Evolutionary conservation across 805 yeast species (phyloP).

Genomic region (Metschnikowia cubensis): DNA sequence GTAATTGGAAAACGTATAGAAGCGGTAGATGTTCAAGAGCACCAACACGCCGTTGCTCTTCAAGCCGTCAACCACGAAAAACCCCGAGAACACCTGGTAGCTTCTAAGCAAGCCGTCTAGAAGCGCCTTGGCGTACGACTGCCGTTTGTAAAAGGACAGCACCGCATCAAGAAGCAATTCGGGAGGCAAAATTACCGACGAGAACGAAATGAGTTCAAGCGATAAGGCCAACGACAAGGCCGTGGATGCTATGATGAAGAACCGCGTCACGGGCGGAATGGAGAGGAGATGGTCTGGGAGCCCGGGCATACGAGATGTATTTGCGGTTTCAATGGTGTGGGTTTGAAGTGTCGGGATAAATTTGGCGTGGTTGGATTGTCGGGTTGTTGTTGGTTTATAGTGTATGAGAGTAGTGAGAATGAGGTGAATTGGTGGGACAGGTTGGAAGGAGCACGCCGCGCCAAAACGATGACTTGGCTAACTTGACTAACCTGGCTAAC

Average conservation of each 20-base stretch:
- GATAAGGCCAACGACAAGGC: slow-evolving; percentile 37
- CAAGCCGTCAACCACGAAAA: slow-evolving; percentile 41
- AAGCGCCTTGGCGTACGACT: background rate
- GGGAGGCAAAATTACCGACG: slow-evolving; percentile 9
- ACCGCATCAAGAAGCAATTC: slow-evolving; percentile 5
- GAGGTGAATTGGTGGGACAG: no score
- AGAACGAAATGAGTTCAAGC: slow-evolving; percentile 17
- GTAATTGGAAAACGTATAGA: slow-evolving; percentile 54
- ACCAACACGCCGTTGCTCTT: slow-evolving; percentile 24
- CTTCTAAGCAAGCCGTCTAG: slow-evolving; percentile 27
- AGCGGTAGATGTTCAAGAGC: slow-evolving; percentile 49
- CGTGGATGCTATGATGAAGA: slow-evolving; percentile 47
- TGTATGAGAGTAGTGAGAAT: no score
- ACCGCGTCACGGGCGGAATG: slow-evolving; percentile 63
- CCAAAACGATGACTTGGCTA: background rate
- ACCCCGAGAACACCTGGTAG: slow-evolving; percentile 48
- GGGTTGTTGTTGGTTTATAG: no score
- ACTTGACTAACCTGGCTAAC: no score
- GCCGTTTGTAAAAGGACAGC: slow-evolving; percentile 4
- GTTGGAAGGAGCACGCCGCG: background rate
- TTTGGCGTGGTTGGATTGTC: background rate
- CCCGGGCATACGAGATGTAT: slow-evolving; percentile 9
- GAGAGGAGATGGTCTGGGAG: slow-evolving; percentile 15
- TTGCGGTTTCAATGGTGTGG: background rate
- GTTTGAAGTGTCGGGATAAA: background rate